Base-by-base conservation (phyloP, 2,329 filamentous ascomycete species). In the Elsinoe fawcettii region DNA sequence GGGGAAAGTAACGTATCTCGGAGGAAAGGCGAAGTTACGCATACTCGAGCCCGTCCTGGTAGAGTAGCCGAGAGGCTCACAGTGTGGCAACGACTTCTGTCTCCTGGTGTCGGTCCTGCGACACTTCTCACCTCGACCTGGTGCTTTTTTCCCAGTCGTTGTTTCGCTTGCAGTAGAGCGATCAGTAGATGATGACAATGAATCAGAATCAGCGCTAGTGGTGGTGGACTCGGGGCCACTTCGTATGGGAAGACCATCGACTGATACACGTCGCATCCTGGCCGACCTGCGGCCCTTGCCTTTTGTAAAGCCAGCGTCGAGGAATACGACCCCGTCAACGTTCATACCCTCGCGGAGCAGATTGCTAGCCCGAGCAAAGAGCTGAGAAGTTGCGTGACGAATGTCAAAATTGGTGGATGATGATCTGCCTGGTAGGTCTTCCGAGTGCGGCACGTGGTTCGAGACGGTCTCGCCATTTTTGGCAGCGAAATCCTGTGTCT, bases 341-440 rank as follows among this genome's bases (percentile, higher is more conserved):
- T 66, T 65, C 8, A 80, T 63, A 22, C 75, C 73, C 55, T 77
- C 73, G 1, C 72, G 70, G 5, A 80, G 67, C 0, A 79, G 63
- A 37, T 77, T 75, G 2, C 75, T 74, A 1, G 77, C 75, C 22
- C 76, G 68, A 14, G 68, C 67, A 57, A 79, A 78, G 3, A 73
- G 71, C 63, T 46, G 32, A 2, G 51, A 53, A 20, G 58, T 43
- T 14, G 59, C 60, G 16, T 46, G 32, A 8, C 32, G 32, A 2
- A 61, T 53, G 30, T 60, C 58, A 20, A 61, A 61, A 11, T 23
- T 27, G 12, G 20, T 53, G 18, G 43, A 25, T 46, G 43, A 14
- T 43, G 37, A 57, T 7, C 20, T 12, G 22, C 20, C 30, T 1
- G 14, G 18, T 2, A 25, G 14, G 2, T n/a, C n/a, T 9, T 27